Conservation (phyloP, 495 filamentous ascomycete genomes). For the Hypoxylon intermedium region DNA sequence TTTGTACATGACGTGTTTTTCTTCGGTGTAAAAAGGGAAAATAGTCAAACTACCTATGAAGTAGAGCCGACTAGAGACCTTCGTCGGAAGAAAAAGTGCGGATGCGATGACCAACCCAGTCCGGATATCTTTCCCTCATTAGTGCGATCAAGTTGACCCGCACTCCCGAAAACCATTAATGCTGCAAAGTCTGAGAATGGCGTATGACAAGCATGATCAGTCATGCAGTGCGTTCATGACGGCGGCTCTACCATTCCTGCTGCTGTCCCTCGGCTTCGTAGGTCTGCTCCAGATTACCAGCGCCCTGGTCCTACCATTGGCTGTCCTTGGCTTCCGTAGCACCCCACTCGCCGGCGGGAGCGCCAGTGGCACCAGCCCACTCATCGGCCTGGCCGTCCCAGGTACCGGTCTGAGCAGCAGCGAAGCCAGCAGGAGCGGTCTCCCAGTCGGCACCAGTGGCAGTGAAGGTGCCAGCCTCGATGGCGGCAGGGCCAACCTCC, state of each 20-base stretch:
- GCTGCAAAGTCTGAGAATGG: slow-evolving; percentile 14
- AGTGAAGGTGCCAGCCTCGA: slow-evolving; percentile 78
- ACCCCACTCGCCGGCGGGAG: slow-evolving; percentile 71
- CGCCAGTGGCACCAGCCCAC: slow-evolving; percentile 50
- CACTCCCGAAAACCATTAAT: slow-evolving; percentile 30
- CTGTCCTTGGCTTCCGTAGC: slow-evolving; percentile 64
- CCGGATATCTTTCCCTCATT: slow-evolving; percentile 97
- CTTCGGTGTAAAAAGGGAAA: slow-evolving; percentile 45
- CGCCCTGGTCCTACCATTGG: slow-evolving; percentile 66
- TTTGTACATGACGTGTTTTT: slow-evolving; percentile 1
- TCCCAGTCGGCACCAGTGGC: slow-evolving; percentile 72
- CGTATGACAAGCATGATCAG: neutral
- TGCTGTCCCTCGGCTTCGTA: neutral
- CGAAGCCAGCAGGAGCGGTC: slow-evolving; percentile 66
- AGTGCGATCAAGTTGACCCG: slow-evolving; percentile 71
- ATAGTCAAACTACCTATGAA: slow-evolving; percentile 49
- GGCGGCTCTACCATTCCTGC: too few species aligned
- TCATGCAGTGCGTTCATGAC: neutral
- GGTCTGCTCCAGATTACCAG: neutral
- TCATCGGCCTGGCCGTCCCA: slow-evolving; percentile 70
- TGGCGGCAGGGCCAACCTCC: slow-evolving; percentile 79
- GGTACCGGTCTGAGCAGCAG: slow-evolving; percentile 68
- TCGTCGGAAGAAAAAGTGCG: slow-evolving; percentile 40
- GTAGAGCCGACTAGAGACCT: slow-evolving; percentile 12
- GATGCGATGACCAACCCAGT: slow-evolving; percentile 24